phyloP scores from a whole-genome alignment of 176 grass and related monocot species.

The Oryza longistaminata region DNA sequence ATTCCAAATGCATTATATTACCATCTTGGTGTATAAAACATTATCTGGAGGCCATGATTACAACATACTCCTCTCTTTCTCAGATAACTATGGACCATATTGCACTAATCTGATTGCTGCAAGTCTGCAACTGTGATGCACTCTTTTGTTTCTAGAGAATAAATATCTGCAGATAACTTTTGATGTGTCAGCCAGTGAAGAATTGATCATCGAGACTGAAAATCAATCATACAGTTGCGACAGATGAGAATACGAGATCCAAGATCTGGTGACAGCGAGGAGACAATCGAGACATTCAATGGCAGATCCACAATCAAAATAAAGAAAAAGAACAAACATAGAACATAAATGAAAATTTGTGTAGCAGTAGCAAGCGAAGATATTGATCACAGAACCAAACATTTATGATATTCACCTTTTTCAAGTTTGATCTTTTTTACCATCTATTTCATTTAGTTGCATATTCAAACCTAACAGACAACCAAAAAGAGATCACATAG shows the following conservation, averaged over 20 bases:
- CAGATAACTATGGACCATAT: not conserved
- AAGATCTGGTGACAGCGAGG: not conserved
- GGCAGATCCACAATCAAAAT: not conserved
- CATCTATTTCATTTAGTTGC: not conserved
- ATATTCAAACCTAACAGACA: not conserved
- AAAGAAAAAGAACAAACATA: not conserved
- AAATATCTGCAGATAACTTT: not conserved
- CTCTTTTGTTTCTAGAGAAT: not conserved
- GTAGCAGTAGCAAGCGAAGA: not conserved
- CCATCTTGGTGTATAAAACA: not conserved
- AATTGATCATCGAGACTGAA: not conserved
- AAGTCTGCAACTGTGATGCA: not conserved
- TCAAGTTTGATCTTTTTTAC: not conserved
- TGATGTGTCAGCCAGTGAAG: not conserved
- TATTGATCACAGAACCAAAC: not conserved
- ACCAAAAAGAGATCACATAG: not conserved
- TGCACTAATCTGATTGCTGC: not conserved
- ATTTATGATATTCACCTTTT: not conserved
- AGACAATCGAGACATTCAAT: not conserved
- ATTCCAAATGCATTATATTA: not conserved
- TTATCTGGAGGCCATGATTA: not conserved
- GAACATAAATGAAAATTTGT: not conserved
- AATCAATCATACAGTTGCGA: not conserved
- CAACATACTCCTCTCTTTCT: not conserved
- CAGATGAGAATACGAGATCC: not conserved